phyloP scores from a whole-genome alignment of 2,329 filamentous ascomycete species.

The Trichophyton mentagrophytes region DNA sequence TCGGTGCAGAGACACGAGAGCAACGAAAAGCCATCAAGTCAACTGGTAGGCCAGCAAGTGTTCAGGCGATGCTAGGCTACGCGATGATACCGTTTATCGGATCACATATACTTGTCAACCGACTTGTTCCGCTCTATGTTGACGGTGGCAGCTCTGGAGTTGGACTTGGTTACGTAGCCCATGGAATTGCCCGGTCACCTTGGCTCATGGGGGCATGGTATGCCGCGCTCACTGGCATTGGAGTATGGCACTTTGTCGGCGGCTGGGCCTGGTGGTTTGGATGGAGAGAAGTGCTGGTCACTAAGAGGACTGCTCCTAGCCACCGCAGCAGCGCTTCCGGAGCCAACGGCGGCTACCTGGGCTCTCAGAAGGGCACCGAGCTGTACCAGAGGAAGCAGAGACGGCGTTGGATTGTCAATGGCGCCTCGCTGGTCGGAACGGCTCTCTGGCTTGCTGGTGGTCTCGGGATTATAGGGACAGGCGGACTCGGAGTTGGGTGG shows the following conservation, averaged over 20 bases:
- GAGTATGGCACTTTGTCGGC: constrained; percentile 68
- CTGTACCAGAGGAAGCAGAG: constrained; percentile 44
- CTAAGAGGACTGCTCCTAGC: constrained; percentile 18
- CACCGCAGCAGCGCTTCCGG: constrained; percentile 9
- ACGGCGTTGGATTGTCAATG: constrained; percentile 61
- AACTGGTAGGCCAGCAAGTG: constrained; percentile 48
- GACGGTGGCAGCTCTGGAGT: constrained; percentile 82
- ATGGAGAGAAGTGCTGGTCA: constrained; percentile 30
- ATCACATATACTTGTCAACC: constrained; percentile 63
- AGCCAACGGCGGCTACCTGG: constrained; percentile 23
- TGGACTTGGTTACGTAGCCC: constrained; percentile 67
- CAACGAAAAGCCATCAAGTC: constrained; percentile 26
- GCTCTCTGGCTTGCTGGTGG: constrained; percentile 71
- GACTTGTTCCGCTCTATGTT: constrained; percentile 58
- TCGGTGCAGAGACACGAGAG: constrained; percentile 54
- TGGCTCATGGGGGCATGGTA: constrained; percentile 57
- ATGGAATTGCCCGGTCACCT: constrained; percentile 67
- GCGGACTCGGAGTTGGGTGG: constrained; percentile 61
- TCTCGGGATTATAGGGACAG: constrained; percentile 62
- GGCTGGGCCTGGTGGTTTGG: constrained; percentile 74
- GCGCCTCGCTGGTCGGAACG: constrained; percentile 43
- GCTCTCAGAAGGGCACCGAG: constrained; percentile 38
- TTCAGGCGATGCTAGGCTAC: constrained; percentile 62
- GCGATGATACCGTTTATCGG: constrained; percentile 51
- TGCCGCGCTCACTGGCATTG: constrained; percentile 50